A percentile compares a stretch with the other conserved stretches of the same genome.
Conservation (phyloP, 2,329 filamentous ascomycete species). For the Cladosporium austrohemisphaericum region DNA sequence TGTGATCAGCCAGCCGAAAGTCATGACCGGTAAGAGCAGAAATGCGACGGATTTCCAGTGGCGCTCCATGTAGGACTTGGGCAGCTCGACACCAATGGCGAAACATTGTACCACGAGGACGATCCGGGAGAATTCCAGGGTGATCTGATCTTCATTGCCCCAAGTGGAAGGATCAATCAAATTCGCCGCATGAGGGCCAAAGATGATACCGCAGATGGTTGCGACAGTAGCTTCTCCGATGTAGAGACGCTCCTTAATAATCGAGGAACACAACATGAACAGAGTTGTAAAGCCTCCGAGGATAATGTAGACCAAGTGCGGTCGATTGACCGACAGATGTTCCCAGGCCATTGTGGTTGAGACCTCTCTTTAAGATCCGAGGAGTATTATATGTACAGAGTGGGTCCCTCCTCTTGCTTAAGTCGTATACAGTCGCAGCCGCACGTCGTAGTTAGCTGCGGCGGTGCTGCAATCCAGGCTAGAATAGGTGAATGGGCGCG, state of each 20-base stretch:
- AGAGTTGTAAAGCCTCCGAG: conserved; percentile 94
- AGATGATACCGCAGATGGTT: conserved; percentile 81
- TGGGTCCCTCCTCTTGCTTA: conserved; percentile 11
- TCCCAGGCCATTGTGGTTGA: conserved; percentile 65
- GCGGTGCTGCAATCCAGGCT: conserved; percentile 18
- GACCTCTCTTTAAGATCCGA: not conserved
- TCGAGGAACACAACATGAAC: conserved; percentile 96
- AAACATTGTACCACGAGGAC: conserved; percentile 91
- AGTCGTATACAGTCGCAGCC: conserved; percentile 18
- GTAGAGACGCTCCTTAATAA: conserved; percentile 98
- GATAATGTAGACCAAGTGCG: conserved; percentile 98
- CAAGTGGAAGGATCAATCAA: conserved; percentile 72
- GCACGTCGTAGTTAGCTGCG: conserved; percentile 15
- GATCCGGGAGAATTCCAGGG: conserved; percentile 83
- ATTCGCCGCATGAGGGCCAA: conserved; percentile 78
- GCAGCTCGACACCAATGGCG: conserved; percentile 84
- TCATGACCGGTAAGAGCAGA: conserved; percentile 93
- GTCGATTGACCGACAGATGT: conserved; percentile 80
- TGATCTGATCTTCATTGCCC: conserved; percentile 82
- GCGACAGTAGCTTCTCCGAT: conserved; percentile 97
- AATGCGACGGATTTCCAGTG: conserved; percentile 93
- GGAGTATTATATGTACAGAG: conserved; percentile 7
- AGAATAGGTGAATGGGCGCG: conserved; percentile 3
- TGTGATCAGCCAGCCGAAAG: conserved; percentile 87
- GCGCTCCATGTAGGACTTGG: conserved; percentile 93